Evolutionary conservation across 2,329 filamentous ascomycete species (phyloP).

Genomic region (Botrytis tulipae): DNA sequence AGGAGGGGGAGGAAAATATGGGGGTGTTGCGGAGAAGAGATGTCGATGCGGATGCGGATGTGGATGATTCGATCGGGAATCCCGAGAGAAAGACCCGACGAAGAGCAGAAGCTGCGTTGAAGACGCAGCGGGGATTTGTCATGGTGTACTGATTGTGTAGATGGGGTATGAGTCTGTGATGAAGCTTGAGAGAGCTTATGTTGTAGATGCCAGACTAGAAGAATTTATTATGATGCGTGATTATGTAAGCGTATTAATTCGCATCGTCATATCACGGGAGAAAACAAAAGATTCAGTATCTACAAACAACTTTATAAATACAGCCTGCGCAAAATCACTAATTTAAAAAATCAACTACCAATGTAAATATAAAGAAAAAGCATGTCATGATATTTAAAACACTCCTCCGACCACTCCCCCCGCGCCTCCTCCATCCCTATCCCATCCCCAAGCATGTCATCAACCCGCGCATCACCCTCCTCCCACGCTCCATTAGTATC

Average conservation of each 20-base stretch:
- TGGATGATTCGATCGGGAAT: slow-evolving; percentile 34
- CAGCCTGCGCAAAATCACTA: background rate
- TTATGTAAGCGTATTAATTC: slow-evolving; percentile 11
- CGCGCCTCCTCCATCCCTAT: background rate
- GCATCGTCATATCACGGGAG: slow-evolving; percentile 10
- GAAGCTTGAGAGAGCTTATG: background rate
- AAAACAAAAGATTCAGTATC: background rate
- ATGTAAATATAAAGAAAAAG: background rate
- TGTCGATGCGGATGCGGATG: slow-evolving; percentile 32
- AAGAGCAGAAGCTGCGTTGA: slow-evolving; percentile 48
- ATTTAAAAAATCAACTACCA: too few species aligned
- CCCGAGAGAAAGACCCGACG: slow-evolving; percentile 47
- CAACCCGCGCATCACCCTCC: background rate
- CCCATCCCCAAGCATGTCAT: slow-evolving; percentile 17
- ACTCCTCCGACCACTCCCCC: background rate
- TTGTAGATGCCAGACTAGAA: background rate
- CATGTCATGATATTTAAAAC: slow-evolving; percentile 24
- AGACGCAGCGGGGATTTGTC: slow-evolving; percentile 37
- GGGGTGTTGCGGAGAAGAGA: slow-evolving; percentile 28
- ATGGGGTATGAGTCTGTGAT: background rate
- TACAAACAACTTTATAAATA: background rate
- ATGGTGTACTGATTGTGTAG: slow-evolving; percentile 23
- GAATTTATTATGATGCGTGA: background rate
- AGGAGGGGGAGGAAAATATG: slow-evolving; percentile 1
- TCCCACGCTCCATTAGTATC: slow-evolving; percentile 16